Evolutionary conservation across 805 yeast genomes (phyloP), one percentile per base, ranked within the genome.

Genomic region (Candida parachauliodes): DNA sequence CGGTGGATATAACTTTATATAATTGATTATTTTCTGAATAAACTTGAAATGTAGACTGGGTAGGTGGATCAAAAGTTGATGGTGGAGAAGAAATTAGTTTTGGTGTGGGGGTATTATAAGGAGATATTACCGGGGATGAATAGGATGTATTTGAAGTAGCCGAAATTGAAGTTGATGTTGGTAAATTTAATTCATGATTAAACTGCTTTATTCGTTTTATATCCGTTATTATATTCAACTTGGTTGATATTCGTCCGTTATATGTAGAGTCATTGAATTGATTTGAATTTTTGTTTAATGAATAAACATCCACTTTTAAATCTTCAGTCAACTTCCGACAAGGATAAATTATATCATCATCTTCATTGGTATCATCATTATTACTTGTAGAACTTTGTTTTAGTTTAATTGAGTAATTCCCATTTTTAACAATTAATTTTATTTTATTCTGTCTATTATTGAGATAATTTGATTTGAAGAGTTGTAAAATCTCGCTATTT

Each of bases 391-490:
- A n/a, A n/a, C n/a, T n/a, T n/a, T n/a, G n/a, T 16, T 11, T 19
- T 18, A 26, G 15, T 21, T 24, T 47, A 57, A 65, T 39, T 58
- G 59, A 63, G 39, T 51, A 58, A 32, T 49, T 43, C 20, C 71
- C 72, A 41, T 64, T 46, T 39, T 60, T 58, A 25, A 67, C 70
- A 29, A 67, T 47, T 32, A 67, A 48, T 47, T 59, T 62, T 24
- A 68, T 61, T 19, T n/a, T n/a, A n/a, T n/a, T n/a, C n/a, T n/a
- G n/a, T n/a, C n/a, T n/a, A n/a, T 34, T 34, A 16, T 34, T 41
- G 20, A 21, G 23, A 28, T 52, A 41, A 24, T 51, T 42, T 15
- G 27, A 20, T 12, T 51, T 49, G 33, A 65, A 47, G 28, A 57
- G 59, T 31, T 42, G 43, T 30, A 63, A 30, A 14, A 62, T 47